Evolutionary conservation across 208 protist species (phyloP), one percentile per base, ranked within the genome.

Genomic region (Leishmania braziliensis): DNA sequence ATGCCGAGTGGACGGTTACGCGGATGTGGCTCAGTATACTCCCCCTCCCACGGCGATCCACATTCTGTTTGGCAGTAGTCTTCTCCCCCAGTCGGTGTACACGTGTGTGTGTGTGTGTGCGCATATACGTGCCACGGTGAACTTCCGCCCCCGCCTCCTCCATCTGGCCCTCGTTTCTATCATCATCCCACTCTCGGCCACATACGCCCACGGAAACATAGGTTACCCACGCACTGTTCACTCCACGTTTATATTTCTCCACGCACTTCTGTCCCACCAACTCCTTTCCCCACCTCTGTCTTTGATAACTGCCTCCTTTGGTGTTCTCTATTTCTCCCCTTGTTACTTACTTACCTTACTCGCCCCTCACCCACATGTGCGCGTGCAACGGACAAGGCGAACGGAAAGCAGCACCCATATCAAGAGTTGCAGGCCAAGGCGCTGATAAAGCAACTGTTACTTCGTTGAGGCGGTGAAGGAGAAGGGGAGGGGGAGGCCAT

Each of bases 401-500:
- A 12, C 66, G 18, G 66, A 29, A 33, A 43, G 14, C 0, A 23
- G 10, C 26, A 56, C 39, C 43, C n/a, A 14, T 12, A 56, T 50
- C 29, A 46, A 12, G 16, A 5, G 20, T 48, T 23, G 33, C 36
- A 8, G 20, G 14, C 36, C 66, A 9, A 71, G 14, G 3, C 66
- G 14, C 39, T 48, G 10, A 71, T 46, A 23, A 16, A n/a, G 8
- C 36, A 14, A n/a, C 66, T 0, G 36, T 18, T 48, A 10, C 39
- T n/a, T 16, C 39, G 3, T 71, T 4, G 66, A 9, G 18, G 5
- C 66, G 20, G 66, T 14, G 36, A 71, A 71, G 16, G 26, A 48
- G 46, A 56, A 48, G 53, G 36, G 39, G 29, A 48, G 12, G 20
- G 23, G 2, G 68, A 54, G 58, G 26, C 18, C 29, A 87, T 86